These are phyloP conservation scores for Clohesyomyces aquaticus DNA, from an alignment of 495 filamentous ascomycete species.

Conservation along the genomic window DNA sequence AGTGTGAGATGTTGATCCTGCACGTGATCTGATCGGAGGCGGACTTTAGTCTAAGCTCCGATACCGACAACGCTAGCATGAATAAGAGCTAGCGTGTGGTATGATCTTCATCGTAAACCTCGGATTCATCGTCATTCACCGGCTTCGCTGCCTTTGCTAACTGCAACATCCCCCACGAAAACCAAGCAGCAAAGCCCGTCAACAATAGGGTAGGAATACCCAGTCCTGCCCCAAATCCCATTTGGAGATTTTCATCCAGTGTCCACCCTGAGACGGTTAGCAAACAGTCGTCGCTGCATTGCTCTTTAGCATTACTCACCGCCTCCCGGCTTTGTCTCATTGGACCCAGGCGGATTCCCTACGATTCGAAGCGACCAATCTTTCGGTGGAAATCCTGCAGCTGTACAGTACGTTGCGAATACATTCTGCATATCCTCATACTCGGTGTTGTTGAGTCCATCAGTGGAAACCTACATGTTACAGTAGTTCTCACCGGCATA, in stretches of 20 bases:
- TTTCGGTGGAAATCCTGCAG: neutral
- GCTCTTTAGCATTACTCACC: neutral
- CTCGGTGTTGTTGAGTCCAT: neutral
- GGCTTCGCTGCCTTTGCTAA: too few relatives aligned
- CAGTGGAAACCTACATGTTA: neutral
- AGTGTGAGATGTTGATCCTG: too few relatives aligned
- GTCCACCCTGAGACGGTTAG: too few relatives aligned
- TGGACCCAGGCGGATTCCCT: neutral
- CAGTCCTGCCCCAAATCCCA: neutral
- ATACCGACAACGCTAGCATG: too few relatives aligned
- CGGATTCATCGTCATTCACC: too few relatives aligned
- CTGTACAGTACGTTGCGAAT: neutral
- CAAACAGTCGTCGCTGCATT: neutral
- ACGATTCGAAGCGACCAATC: neutral
- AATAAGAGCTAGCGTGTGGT: too few relatives aligned
- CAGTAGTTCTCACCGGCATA: neutral
- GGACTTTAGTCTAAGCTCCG: too few relatives aligned
- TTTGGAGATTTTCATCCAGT: neutral
- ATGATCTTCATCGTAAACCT: too few relatives aligned
- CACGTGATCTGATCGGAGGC: too few relatives aligned
- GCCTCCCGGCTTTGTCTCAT: neutral
- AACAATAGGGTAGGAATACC: too few relatives aligned
- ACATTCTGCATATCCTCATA: neutral
- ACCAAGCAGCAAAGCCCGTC: too few relatives aligned
- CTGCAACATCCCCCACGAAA: too few relatives aligned